Base-by-base conservation (phyloP, 495 filamentous ascomycete genomes). In the Aspergillus leporis region DNA sequence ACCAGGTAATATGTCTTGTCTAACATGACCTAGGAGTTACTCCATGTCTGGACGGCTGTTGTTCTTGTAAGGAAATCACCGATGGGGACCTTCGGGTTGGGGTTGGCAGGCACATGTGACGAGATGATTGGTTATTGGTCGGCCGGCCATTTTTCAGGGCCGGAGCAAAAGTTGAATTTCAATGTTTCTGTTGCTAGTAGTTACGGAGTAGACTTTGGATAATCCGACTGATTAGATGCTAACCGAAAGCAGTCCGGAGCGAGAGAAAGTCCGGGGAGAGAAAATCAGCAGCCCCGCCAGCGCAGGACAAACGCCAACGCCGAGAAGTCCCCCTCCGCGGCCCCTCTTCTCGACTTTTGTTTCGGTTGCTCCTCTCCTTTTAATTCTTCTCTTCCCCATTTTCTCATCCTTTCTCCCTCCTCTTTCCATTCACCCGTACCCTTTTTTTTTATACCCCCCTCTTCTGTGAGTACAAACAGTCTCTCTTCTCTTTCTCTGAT, bases 351-450 rank as follows among this genome's bases (percentile, higher is more conserved):
- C 51, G 43, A 34, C 32, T 47, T 47, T 32, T 23, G 38, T 60
- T 50, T 23, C 22, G 47, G 38, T 40, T 40, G 31, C 48, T 51
- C 48, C 53, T 36, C 36, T 58, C 46, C 53, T 52, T 55, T 61
- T 38, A 31, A 51, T 43, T 59, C 55, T n/a, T 25, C 34, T 34
- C 30, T 22, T 31, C 22, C 41, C 49, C 34, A 30, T 52, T 31
- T 41, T 40, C 34, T 36, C 36, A 6, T 40, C 32, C 48, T 38
- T 38, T 61, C 45, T 21, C 50, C 56, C 41, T 56, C 22, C 22
- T 48, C 41, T 30, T 54, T 34, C 30, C 51, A 50, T 10, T 45
- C 41, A 23, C 18, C 16, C 46, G 31, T 43, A 52, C 25, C 47
- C 31, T 41, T n/a, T 47, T 47, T 47, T 41, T n/a, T 47, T 47